Conservation (phyloP, 2,329 filamentous ascomycete genomes). For the Fusarium gaditjirri region DNA sequence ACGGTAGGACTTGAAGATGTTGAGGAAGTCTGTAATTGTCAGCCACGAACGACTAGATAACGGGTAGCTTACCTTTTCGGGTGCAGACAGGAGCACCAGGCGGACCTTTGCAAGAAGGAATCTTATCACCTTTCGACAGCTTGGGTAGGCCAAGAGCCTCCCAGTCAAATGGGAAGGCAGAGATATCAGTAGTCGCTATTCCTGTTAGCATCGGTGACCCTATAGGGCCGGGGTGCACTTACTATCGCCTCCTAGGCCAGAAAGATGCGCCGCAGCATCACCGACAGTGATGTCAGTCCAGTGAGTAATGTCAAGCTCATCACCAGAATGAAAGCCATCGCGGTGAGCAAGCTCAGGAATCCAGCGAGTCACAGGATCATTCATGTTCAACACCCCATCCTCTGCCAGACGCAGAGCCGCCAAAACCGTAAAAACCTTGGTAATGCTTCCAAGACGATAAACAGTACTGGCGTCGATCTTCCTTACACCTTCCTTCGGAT, state of each 20-base stretch:
- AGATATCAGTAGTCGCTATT: not conserved
- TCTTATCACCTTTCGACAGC: not conserved
- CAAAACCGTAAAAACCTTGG: not conserved
- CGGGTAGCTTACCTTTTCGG: not conserved
- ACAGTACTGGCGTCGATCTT: not conserved
- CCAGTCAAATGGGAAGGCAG: not conserved
- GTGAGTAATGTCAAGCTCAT: not conserved
- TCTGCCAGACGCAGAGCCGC: not conserved
- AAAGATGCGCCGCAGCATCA: not conserved
- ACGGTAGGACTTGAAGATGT: not conserved
- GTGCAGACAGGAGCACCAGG: not conserved
- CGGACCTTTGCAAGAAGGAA: not conserved
- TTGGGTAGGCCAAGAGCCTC: slow-evolving; percentile 1
- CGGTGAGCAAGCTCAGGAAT: not conserved
- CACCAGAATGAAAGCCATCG: rapidly evolving
- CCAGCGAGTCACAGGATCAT: not conserved
- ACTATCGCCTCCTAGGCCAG: slow-evolving; percentile 2
- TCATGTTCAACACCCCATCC: not conserved
- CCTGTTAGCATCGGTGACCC: not conserved
- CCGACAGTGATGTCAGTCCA: not conserved
- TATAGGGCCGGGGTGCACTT: not conserved
- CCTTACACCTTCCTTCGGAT: not conserved
- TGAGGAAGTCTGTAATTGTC: not conserved
- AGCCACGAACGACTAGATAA: not conserved
- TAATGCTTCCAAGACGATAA: slow-evolving; percentile 15